Base-by-base conservation (phyloP, 192 early-diverging fungal species). In the Coemansia sp. region DNA sequence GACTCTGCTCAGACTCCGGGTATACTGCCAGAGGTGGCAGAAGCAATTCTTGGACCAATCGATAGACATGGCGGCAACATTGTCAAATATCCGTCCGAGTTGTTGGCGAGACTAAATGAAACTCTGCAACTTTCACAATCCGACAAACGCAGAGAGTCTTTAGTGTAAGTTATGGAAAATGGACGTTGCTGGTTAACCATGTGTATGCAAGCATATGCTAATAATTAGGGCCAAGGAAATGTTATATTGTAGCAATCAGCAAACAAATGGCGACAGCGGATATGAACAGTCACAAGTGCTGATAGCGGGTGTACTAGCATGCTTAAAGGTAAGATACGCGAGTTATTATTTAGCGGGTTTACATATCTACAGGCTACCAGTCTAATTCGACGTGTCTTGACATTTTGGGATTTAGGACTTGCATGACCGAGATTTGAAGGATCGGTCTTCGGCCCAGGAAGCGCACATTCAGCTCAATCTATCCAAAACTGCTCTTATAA, bases 251-350 rank as follows among this genome's bases (percentile, higher is more conserved):
- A 57, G 35, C 2, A 16, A 10, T 20, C 14, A 22, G 12, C 22
- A 22, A 7, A 51, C n/a, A 11, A 45, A 58, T 58, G 24, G 20
- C 11, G 43, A 23, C 27, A 18, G 29, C 11, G 3, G 26, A 38
- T 18, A 29, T 35, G 54, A 63, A 22, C 52, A 65, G 49, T 57
- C 22, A 1, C 71, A 79, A 45, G 2, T 47, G 18, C 59, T 73
- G 57, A 41, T 79, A 16, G 76, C 76, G 13, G 59, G 58, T 16
- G 43, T 73, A 3, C 64, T 79, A 10, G 47, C 18, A 7, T 69
- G 68, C 39, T 38, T 79, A 43, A 79, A 79, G 59, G 75, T 65
- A 61, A 39, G 38, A 11, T 10, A 35, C 2, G 10, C 51, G n/a
- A 9, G n/a, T 24, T 10, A 12, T 1, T 53, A 12, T 11, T 2